These are phyloP conservation scores for Pecoramyces ruminantium DNA, from an alignment of 192 early-diverging fungal genomes.

Conservation along the genomic window DNA sequence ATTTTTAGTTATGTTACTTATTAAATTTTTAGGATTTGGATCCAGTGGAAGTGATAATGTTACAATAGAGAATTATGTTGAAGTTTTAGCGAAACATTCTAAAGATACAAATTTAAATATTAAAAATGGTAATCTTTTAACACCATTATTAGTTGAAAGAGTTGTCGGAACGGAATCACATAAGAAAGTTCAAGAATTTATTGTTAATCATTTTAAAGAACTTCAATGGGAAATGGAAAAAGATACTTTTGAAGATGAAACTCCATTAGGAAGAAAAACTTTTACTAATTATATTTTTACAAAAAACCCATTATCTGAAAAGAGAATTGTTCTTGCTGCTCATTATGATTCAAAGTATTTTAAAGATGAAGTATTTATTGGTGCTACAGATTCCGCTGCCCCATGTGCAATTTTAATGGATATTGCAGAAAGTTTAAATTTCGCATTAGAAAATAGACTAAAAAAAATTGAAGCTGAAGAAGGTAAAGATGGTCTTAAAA, in stretches of 20 bases:
- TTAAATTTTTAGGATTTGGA: background rate
- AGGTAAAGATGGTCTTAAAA: background rate
- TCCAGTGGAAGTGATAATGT: background rate
- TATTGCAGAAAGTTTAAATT: conserved; percentile 51
- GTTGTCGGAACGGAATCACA: conserved; percentile 61
- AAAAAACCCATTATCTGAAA: conserved; percentile 51
- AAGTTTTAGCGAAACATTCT: background rate
- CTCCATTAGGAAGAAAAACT: conserved; percentile 53
- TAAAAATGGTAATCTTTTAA: conserved; percentile 30
- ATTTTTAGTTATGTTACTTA: background rate
- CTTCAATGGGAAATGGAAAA: conserved; percentile 64
- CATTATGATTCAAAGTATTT: conserved; percentile 88
- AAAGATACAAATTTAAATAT: background rate
- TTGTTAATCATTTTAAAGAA: conserved; percentile 36
- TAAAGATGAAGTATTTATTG: conserved; percentile 47
- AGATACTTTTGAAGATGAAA: conserved; percentile 57
- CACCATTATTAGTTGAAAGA: conserved; percentile 61
- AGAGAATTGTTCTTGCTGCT: conserved; percentile 68
- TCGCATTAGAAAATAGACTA: conserved; percentile 25
- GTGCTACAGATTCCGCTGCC: conserved; percentile 79
- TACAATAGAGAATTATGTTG: background rate
- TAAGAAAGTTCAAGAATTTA: conserved; percentile 44
- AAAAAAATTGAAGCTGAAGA: conserved; percentile 9
- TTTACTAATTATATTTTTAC: conserved; percentile 87
- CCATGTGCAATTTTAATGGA: conserved; percentile 83